Base-by-base conservation (phyloP, 495 filamentous ascomycete species). In the Penicillium cataractarum region DNA sequence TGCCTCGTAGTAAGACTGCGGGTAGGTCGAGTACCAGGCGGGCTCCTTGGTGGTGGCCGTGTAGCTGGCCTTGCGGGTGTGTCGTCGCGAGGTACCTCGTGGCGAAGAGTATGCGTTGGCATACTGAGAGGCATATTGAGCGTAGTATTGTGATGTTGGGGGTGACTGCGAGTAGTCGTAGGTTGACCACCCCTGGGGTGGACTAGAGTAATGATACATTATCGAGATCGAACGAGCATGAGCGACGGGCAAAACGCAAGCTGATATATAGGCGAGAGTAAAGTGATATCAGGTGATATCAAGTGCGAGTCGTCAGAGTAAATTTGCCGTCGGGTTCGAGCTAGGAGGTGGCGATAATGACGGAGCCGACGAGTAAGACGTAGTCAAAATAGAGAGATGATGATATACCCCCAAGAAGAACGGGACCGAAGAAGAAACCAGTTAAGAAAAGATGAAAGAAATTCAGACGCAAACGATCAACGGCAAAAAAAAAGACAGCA, bases 131-230 rank as follows among this genome's bases (percentile, higher is more conserved):
- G 79, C 76, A 69, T 80, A 80, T 64, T 79, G 74, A 55, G 76
- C 74, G 72, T 82, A 82, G 70, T 80, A 72, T 54, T 80, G 82
- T 49, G 82, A 84, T 32, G 79, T 82, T 21, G 81, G 78, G 26
- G 82, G 80, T 37, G 82, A 81, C 51, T 78, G 80, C 17, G 75
- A 78, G 74, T 81, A 83, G 66, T 80, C 77, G 76, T 76, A 82
- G 64, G 73, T 69, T 59, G 77, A 71, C 78, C 82, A 83, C 72
- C 80, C 82, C 39, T 70, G 72, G 33, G 78, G 78, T 69, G 79
- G 80, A 69, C 67, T 73, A 57, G 79, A 72, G 63, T 83, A 82
- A 67, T 82, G 82, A 74, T 83, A 83, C 82, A 84, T 84, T 78
- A 76, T 80, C 68, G 71, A 60, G 78, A 77, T 80, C 67, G 71